Evolutionary conservation across 2,329 filamentous ascomycete genomes (phyloP).

Genomic region (Botrytis elliptica): DNA sequence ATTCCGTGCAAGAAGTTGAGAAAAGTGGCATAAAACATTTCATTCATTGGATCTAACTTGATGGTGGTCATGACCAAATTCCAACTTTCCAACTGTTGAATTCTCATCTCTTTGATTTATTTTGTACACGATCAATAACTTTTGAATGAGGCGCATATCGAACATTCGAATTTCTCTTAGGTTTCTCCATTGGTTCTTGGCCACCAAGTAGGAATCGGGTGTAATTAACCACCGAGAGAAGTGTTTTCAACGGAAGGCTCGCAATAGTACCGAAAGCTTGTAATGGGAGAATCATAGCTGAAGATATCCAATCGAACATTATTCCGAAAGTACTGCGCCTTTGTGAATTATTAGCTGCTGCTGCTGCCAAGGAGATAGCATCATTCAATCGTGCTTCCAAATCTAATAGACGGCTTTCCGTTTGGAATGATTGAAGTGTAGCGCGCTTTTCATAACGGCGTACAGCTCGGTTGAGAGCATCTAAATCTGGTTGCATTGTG

Average conservation of each 20-base stretch:
- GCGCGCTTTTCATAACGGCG: constrained; percentile 89
- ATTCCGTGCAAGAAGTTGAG: neutral
- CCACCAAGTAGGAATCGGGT: constrained; percentile 27
- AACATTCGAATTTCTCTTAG: constrained; percentile 26
- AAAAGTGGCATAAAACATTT: constrained; percentile 9
- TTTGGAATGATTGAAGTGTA: constrained; percentile 70
- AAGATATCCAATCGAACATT: constrained; percentile 35
- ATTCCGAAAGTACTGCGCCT: constrained; percentile 28
- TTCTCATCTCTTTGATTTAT: constrained; percentile 28
- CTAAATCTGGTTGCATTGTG: constrained; percentile 74
- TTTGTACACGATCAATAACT: constrained; percentile 24
- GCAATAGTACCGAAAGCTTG: constrained; percentile 31
- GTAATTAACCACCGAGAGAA: constrained; percentile 27
- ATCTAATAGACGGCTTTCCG: constrained; percentile 69
- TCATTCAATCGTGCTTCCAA: constrained; percentile 73
- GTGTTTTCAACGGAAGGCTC: constrained; percentile 34
- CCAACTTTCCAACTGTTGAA: constrained; percentile 14
- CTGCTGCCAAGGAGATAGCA: constrained; percentile 76
- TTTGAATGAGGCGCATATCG: constrained; percentile 24
- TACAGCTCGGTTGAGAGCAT: constrained; percentile 84
- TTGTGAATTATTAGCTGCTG: constrained; percentile 53
- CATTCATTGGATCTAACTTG: constrained; percentile 1
- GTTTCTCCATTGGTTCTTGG: constrained; percentile 22
- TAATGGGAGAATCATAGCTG: constrained; percentile 34
- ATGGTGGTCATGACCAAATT: neutral